Percentiles rank a stretch among this genome's conserved stretches.
Conservation (phyloP, 129 eudicot genomes). For the Pseudognaphalium luteoalbum region DNA sequence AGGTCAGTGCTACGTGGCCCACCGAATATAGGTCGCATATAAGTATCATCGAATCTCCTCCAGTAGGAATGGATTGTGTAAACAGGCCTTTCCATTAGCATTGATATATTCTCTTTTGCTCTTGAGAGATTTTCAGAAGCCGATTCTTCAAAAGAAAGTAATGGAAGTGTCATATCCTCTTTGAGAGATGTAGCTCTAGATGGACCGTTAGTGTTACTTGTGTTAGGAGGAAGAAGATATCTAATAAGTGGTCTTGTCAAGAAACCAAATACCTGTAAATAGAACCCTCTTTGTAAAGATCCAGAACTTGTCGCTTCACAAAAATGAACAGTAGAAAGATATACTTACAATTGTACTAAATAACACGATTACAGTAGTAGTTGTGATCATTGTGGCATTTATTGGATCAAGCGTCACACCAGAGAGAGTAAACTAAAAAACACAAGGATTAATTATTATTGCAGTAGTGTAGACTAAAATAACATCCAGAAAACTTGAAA, state of each 20-base stretch:
- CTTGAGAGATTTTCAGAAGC: slow-evolving; percentile 56
- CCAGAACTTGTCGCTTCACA: not conserved
- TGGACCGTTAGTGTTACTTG: slow-evolving; percentile 15
- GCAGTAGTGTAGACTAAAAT: not conserved
- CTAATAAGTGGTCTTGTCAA: slow-evolving; percentile 76
- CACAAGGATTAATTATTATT: not conserved
- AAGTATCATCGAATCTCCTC: slow-evolving; percentile 85
- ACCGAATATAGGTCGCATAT: slow-evolving; percentile 91
- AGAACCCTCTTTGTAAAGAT: not conserved
- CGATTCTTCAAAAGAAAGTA: slow-evolving; percentile 78
- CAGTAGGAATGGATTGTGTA: slow-evolving; percentile 88
- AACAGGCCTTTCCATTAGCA: slow-evolving; percentile 86
- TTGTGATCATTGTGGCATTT: slow-evolving; percentile 83
- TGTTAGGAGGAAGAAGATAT: slow-evolving; percentile 58
- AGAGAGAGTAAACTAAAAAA: slow-evolving; percentile 65
- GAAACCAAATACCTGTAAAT: slow-evolving; percentile 88
- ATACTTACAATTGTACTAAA: slow-evolving; percentile 72
- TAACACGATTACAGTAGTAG: slow-evolving; percentile 71
- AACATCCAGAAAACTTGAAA: not conserved
- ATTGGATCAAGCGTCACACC: slow-evolving; percentile 75
- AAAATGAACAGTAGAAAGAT: not conserved
- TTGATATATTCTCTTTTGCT: slow-evolving; percentile 71
- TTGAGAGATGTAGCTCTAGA: slow-evolving; percentile 44
- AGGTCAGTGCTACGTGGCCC: slow-evolving; percentile 48
- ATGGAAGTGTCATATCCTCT: slow-evolving; percentile 75